A percentile compares a stretch with the other conserved stretches of the same genome.
phyloP scores from a whole-genome alignment of 2,329 filamentous ascomycete genomes.

The Aspergillus phoenicis region DNA sequence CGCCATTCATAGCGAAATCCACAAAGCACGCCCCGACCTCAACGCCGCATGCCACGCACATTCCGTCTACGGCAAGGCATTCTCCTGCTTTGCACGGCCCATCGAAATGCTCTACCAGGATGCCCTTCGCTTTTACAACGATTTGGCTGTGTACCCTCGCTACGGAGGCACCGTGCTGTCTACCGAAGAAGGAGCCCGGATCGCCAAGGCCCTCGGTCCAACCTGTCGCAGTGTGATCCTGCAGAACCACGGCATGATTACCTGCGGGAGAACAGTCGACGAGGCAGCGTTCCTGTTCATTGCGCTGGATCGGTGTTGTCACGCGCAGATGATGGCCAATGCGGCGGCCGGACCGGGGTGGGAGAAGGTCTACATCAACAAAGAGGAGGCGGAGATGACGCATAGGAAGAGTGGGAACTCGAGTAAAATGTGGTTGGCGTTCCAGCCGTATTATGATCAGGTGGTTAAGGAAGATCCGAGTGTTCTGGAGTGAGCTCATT shows the following conservation, averaged over 20 bases:
- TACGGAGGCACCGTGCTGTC: slow-evolving; percentile 52
- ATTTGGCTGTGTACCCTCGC: slow-evolving; percentile 20
- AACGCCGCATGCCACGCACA: slow-evolving; percentile 51
- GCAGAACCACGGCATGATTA: slow-evolving; percentile 72
- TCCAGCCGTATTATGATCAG: slow-evolving; percentile 21
- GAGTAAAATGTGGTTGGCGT: slow-evolving; percentile 18
- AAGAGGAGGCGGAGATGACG: slow-evolving; percentile 51
- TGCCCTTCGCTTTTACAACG: slow-evolving; percentile 65
- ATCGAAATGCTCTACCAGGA: slow-evolving; percentile 50
- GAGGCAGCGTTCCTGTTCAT: slow-evolving; percentile 73
- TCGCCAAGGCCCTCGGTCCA: slow-evolving; percentile 63
- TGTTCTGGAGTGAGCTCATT: not conserved
- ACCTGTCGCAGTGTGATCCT: slow-evolving; percentile 64
- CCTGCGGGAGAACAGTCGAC: slow-evolving; percentile 71
- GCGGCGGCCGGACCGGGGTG: slow-evolving; percentile 60
- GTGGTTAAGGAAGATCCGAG: slow-evolving; percentile 7
- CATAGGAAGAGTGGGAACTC: slow-evolving; percentile 14
- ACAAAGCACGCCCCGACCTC: slow-evolving; percentile 59
- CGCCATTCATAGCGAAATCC: slow-evolving; percentile 50
- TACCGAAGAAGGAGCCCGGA: slow-evolving; percentile 64
- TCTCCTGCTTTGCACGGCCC: slow-evolving; percentile 46
- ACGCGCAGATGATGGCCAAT: slow-evolving; percentile 69
- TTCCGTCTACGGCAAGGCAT: slow-evolving; percentile 50
- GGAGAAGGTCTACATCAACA: slow-evolving; percentile 57
- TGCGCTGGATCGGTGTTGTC: slow-evolving; percentile 68